Percentiles rank a stretch among this genome's conserved stretches.
phyloP scores from a whole-genome alignment of 495 filamentous ascomycete species.

The Xylaria grammica region DNA sequence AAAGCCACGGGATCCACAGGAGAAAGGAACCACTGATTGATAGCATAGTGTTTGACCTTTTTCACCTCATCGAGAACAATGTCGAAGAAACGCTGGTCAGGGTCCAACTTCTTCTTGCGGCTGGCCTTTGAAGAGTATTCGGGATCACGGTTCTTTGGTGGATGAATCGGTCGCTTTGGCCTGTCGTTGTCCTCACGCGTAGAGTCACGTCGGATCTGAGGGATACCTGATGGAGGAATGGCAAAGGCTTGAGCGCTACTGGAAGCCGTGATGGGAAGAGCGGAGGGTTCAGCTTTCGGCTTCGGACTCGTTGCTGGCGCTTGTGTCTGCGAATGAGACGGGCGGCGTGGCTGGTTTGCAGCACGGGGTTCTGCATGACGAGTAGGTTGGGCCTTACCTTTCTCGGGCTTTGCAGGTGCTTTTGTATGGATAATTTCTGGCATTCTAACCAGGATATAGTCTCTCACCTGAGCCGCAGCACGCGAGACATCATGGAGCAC shows the following conservation, averaged over 20 bases:
- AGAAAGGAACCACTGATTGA: conserved; percentile 72
- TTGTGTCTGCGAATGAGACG: conserved; percentile 35
- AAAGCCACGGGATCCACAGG: conserved; percentile 94
- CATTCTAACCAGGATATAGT: conserved; percentile 66
- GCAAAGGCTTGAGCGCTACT: conserved; percentile 71
- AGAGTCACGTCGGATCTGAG: conserved; percentile 89
- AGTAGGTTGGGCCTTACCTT: conserved; percentile 58
- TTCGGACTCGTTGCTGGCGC: conserved; percentile 48
- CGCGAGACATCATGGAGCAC: conserved; percentile 70
- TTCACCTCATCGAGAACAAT: conserved; percentile 77
- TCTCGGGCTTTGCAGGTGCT: conserved; percentile 60
- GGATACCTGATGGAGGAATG: conserved; percentile 80
- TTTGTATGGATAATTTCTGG: conserved; percentile 47
- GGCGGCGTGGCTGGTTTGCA: conserved; percentile 53
- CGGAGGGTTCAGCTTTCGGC: conserved; percentile 31
- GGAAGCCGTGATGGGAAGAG: conserved; percentile 31
- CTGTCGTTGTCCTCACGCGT: conserved; percentile 73
- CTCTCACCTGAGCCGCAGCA: conserved; percentile 64
- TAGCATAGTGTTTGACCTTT: conserved; percentile 69
- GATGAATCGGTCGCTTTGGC: conserved; percentile 92
- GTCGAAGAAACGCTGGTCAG: conserved; percentile 89
- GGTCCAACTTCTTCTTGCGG: conserved; percentile 89
- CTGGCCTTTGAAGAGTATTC: conserved; percentile 81
- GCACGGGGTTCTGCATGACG: conserved; percentile 50
- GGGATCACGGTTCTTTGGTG: conserved; percentile 83